phyloP scores from a whole-genome alignment of 495 filamentous ascomycete genomes.

The Annulohypoxylon bovei region DNA sequence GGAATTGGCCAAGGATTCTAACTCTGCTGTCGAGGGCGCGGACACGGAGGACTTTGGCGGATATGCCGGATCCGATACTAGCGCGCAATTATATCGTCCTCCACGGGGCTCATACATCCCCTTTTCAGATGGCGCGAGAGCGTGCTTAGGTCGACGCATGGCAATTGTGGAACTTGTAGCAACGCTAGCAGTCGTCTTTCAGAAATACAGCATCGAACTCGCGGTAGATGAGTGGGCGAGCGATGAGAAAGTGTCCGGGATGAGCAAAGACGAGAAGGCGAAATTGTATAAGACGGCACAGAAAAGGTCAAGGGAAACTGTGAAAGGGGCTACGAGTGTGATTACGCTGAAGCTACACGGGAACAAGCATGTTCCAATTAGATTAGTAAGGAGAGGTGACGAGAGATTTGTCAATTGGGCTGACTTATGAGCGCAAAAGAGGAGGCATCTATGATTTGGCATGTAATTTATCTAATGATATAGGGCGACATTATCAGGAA shows the following conservation, averaged over 20 bases:
- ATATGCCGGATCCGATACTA: constrained; percentile 63
- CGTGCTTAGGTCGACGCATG: constrained; percentile 75
- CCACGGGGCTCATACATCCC: constrained; percentile 73
- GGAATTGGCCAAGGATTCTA: constrained; percentile 5
- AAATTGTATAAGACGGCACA: constrained; percentile 64
- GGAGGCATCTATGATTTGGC: neutral
- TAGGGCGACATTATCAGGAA: neutral
- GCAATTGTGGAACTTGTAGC: constrained; percentile 81
- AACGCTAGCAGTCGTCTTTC: constrained; percentile 72
- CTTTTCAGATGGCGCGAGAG: constrained; percentile 75
- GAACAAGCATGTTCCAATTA: constrained; percentile 63
- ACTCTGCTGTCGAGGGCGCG: constrained; percentile 38
- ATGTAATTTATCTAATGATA: neutral
- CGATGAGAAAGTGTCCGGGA: constrained; percentile 67
- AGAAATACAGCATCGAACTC: constrained; percentile 71
- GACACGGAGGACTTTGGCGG: constrained; percentile 66
- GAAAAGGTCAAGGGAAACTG: constrained; percentile 53
- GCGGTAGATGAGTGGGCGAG: constrained; percentile 68
- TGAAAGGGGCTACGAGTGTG: constrained; percentile 60
- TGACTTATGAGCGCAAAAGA: constrained; percentile 35
- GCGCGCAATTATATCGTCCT: constrained; percentile 65
- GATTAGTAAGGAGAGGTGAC: constrained; percentile 69
- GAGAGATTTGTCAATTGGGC: constrained; percentile 65
- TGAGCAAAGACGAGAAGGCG: constrained; percentile 60
- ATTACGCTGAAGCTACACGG: constrained; percentile 72